These are phyloP conservation scores for Blumeria hordei DNA, from an alignment of 2,329 filamentous ascomycete species.

Conservation along the genomic window DNA sequence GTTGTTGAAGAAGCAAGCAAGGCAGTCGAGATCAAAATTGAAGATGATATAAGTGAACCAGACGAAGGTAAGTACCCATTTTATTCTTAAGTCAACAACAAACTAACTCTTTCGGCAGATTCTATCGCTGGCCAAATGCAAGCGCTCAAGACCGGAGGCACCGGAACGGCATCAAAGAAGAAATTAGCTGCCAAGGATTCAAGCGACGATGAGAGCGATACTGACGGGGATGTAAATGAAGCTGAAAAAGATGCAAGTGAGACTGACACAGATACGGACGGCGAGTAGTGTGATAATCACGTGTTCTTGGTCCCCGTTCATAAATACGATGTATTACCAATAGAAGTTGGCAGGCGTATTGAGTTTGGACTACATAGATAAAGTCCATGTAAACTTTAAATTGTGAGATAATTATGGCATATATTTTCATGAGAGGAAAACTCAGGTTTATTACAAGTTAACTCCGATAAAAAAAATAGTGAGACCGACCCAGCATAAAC, in stretches of 20 bases:
- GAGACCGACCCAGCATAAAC: not conserved
- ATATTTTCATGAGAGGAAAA: too few relatives aligned
- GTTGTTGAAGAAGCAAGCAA: slow-evolving; percentile 75
- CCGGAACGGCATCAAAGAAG: slow-evolving; percentile 26
- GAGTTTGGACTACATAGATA: not conserved
- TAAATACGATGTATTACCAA: not conserved
- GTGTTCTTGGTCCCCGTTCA: not conserved
- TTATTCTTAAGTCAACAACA: not conserved
- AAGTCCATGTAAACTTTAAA: not conserved
- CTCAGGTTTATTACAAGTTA: too few relatives aligned
- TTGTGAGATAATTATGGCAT: too few relatives aligned
- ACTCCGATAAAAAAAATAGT: too few relatives aligned
- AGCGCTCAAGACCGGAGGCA: slow-evolving; percentile 48
- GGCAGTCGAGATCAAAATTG: slow-evolving; percentile 53
- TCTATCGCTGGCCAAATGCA: slow-evolving; percentile 81
- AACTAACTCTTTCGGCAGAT: slow-evolving; percentile 26
- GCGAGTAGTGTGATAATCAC: slow-evolving; percentile 10
- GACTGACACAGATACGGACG: slow-evolving; percentile 39
- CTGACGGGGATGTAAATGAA: slow-evolving; percentile 34
- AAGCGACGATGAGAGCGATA: slow-evolving; percentile 64
- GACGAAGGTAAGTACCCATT: slow-evolving; percentile 56
- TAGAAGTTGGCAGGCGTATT: not conserved
- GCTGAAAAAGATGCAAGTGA: slow-evolving; percentile 35
- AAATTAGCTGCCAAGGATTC: slow-evolving; percentile 25
- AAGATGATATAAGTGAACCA: slow-evolving; percentile 93